Percentiles rank a stretch among this genome's conserved stretches.
phyloP scores from a whole-genome alignment of 2,329 filamentous ascomycete species.

The Fusarium metavorans region DNA sequence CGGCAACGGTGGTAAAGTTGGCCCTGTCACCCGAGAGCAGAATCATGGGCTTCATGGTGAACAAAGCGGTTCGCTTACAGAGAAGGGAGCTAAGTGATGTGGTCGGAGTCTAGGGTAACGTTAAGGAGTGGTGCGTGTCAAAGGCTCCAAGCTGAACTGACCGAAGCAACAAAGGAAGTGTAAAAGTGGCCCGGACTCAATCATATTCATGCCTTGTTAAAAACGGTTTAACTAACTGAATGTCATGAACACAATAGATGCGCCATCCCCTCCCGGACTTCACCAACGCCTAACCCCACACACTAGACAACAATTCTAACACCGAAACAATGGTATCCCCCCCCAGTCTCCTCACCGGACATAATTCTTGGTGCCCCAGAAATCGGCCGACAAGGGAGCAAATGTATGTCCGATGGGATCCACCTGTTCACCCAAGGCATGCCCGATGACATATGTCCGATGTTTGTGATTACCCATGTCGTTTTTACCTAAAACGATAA shows the following conservation, averaged over 20 bases:
- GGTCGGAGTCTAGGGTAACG: not conserved
- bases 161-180: not conserved
- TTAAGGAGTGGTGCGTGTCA: not conserved
- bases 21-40: slow-evolving; percentile 1
- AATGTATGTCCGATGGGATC: not conserved
- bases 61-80: not conserved
- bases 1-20: not conserved
- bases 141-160: not conserved
- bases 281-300: not conserved
- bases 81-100: not conserved
- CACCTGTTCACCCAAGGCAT: not conserved
- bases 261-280: not conserved
- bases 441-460: slow-evolving; percentile 4
- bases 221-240: not conserved
- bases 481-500: not conserved
- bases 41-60: not conserved
- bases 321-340: not conserved
- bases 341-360: not conserved
- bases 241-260: not conserved
- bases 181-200: not conserved
- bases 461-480: not conserved
- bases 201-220: not conserved
- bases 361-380: not conserved
- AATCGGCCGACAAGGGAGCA: not conserved
- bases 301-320: not conserved